Conservation (phyloP, 2,329 filamentous ascomycete species). For the Ophiostoma triangulosporum region DNA sequence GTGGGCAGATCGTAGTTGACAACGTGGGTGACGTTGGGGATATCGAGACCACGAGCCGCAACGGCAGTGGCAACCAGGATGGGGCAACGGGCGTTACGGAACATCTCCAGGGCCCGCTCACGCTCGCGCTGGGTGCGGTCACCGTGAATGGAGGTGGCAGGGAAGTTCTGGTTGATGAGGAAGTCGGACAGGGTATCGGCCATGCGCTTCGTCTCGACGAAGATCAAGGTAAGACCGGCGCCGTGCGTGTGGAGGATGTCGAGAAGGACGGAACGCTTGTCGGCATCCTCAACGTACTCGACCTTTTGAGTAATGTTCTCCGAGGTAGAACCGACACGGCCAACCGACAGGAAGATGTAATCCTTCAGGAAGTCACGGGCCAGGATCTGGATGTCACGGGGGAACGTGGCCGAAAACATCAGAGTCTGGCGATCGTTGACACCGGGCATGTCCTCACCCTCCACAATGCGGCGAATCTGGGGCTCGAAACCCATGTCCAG, state of each 20-base stretch:
- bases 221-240: conserved; percentile 81
- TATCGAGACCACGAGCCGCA: conserved; percentile 81
- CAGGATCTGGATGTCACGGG: conserved; percentile 97
- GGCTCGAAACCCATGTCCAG: conserved; percentile 99
- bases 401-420: conserved; percentile 99
- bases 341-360: conserved; percentile 97
- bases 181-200: conserved; percentile 96
- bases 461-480: conserved; percentile 96
- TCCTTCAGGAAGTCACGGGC: conserved; percentile 98
- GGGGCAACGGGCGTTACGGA: conserved; percentile 88
- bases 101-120: conserved; percentile 94
- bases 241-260: conserved; percentile 95
- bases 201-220: conserved; percentile 99
- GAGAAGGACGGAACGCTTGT: conserved; percentile 95
- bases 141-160: conserved; percentile 95
- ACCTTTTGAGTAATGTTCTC: conserved; percentile 99
- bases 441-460: conserved; percentile 92
- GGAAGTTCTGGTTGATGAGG: conserved; percentile 96
- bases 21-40: conserved; percentile 92
- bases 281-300: conserved; percentile 83
- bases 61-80: conserved; percentile 96
- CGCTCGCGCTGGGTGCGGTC: conserved; percentile 97
- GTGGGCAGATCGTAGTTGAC: conserved; percentile 91
- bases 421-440: conserved; percentile 83
- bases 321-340: conserved; percentile 96